Conservation (phyloP, 306 rosid species). For the Ziziphus jujuba region DNA sequence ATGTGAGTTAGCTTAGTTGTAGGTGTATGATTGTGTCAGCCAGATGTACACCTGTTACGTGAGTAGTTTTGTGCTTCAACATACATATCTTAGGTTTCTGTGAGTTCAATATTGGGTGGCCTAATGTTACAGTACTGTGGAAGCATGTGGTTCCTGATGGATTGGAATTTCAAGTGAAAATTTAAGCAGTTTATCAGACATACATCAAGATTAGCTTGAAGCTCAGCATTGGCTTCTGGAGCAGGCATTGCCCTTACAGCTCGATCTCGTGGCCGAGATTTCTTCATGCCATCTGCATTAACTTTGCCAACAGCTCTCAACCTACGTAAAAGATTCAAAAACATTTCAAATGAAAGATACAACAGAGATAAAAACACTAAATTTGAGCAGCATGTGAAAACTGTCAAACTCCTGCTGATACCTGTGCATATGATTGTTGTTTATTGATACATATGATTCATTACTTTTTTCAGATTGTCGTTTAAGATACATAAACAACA, state of each 20-base stretch:
- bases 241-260: conserved; percentile 72
- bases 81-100: too few relatives aligned
- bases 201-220: conserved; percentile 94
- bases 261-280: conserved; percentile 80
- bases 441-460: background rate
- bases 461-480: conserved; percentile 14
- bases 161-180: too few relatives aligned
- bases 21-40: too few relatives aligned
- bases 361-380: conserved; percentile 2
- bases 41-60: too few relatives aligned
- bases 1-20: too few relatives aligned
- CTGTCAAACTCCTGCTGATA: background rate
- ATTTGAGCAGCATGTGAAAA: background rate
- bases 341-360: background rate
- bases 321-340: conserved; percentile 47
- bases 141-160: too few relatives aligned
- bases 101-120: too few relatives aligned
- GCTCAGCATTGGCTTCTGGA: conserved; percentile 95
- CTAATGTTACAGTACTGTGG: too few relatives aligned
- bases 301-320: conserved; percentile 84
- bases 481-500: background rate
- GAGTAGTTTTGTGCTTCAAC: too few relatives aligned
- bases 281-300: conserved; percentile 78
- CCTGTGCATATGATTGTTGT: background rate
- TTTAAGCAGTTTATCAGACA: conserved; percentile 21